Evolutionary conservation across 2,329 filamentous ascomycete species (phyloP), one percentile per base, ranked within the genome.

Genomic region (Leptosphaerulina australis): DNA sequence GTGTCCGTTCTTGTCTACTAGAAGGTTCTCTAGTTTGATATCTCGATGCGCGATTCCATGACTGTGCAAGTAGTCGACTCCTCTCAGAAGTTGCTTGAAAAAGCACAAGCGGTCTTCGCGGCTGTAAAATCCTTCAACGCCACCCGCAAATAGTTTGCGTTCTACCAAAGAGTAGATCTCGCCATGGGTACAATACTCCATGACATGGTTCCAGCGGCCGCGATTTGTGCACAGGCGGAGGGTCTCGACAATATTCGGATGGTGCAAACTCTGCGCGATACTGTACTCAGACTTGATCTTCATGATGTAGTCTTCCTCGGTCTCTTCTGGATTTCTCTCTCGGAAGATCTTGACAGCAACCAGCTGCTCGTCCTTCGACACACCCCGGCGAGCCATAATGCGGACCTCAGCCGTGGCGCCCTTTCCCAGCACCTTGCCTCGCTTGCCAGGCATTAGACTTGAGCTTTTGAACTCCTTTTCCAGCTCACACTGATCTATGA

Each of bases 271-370:
- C 77, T 92, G 92, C 53, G 89, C 89, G 58, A 96, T 91, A 71
- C 86, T 90, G 75, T 86, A 96, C 70, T 96, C 91, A 1, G 89
- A 92, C 73, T 93, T 95, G 77, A 96, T 89, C 78, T 95, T 94
- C 74, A 90, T 87, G 59, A 89, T 83, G 71, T 95, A 95, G 40
- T 94, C 89, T 22, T 84, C 81, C 55, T 83, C 78, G 8, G 82
- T 85, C 68, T 96, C 91, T 30, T 81, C 79, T 25, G 81, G 79
- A 26, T 85, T 85, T 71, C 88, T 88, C 58, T 83, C 82, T 9
- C 90, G 85, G 70, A 95, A 96, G 66, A 94, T 89, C 75, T 96
- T 96, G 61, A 95, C 90, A 0, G 91, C 91, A 59, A 88, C 92
- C 6, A 91, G 74, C 62, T 90, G 85, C 64, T 90, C 86, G 29